phyloP scores from a whole-genome alignment of 179 eudicot genomes.

The Patellifolia procumbens region DNA sequence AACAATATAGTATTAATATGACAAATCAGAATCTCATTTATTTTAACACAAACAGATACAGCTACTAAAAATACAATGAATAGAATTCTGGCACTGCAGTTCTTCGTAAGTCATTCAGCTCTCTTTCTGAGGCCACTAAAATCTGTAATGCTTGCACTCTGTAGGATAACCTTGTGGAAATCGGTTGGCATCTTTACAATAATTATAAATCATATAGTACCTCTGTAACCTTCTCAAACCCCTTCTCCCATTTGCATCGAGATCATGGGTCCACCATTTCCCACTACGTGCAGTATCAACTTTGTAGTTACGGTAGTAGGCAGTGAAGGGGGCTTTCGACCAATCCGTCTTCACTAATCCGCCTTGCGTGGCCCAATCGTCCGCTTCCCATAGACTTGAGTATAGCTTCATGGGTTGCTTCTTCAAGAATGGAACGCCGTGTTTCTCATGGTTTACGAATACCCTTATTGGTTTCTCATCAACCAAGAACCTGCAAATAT shows the following conservation, averaged over 20 bases:
- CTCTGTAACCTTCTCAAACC: constrained; percentile 38
- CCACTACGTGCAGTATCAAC: constrained; percentile 16
- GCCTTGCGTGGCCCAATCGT: constrained; percentile 54
- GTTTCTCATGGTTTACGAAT: constrained; percentile 33
- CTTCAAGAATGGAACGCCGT: constrained; percentile 41
- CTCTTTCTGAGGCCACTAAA: too few relatives aligned
- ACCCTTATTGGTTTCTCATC: constrained; percentile 42
- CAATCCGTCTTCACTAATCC: constrained; percentile 40
- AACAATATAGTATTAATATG: too few relatives aligned
- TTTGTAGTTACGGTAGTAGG: constrained; percentile 31
- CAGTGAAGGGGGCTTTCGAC: constrained; percentile 37
- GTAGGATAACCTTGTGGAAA: constrained; percentile 32
- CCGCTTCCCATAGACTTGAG: constrained; percentile 48
- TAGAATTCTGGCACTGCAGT: too few relatives aligned
- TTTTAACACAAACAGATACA: too few relatives aligned
- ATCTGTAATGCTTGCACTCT: not conserved
- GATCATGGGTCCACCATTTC: constrained; percentile 20
- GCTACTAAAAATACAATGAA: too few relatives aligned
- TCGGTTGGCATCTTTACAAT: constrained; percentile 30
- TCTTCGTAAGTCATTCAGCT: too few relatives aligned
- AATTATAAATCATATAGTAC: constrained; percentile 37
- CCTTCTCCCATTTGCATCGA: constrained; percentile 24
- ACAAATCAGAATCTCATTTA: too few relatives aligned
- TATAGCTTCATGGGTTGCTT: constrained; percentile 44
- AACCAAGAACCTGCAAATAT: constrained; percentile 31